Conservation (phyloP, 768 basidiomycete genomes). For the Leccinum obscurum region DNA sequence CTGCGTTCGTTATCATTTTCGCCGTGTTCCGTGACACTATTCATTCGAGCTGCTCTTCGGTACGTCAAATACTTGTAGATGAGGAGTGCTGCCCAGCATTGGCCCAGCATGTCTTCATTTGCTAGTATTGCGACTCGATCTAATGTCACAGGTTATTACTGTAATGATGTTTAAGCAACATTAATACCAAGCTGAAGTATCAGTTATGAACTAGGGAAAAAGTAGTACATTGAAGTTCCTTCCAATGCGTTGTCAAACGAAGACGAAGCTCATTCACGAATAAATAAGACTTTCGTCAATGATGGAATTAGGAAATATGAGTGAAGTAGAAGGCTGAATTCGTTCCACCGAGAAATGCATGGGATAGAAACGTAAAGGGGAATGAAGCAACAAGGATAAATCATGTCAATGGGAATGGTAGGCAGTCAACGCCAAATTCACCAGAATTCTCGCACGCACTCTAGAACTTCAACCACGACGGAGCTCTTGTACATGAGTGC, state of each 20-base stretch:
- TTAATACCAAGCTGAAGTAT: conserved; percentile 27
- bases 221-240: conserved; percentile 34
- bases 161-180: conserved; percentile 34
- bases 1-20: not conserved
- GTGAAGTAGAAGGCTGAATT: conserved; percentile 3
- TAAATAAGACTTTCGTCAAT: conserved; percentile 12
- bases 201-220: conserved; percentile 24
- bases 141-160: conserved; percentile 25
- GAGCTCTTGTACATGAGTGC: conserved; percentile 89
- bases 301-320: conserved; percentile 10
- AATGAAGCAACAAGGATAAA: conserved; percentile 20
- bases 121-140: not conserved
- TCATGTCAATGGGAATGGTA: conserved; percentile 4
- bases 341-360: conserved; percentile 20
- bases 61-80: too few species aligned
- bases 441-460: conserved; percentile 64
- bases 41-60: not conserved
- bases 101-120: not conserved
- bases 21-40: not conserved
- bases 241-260: conserved; percentile 22
- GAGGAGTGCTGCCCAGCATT: not conserved
- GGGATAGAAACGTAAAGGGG: conserved; percentile 10
- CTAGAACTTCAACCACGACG: conserved; percentile 84
- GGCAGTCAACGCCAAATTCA: conserved; percentile 16
- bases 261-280: conserved; percentile 20